Percentiles rank a stretch among this genome's conserved stretches.
These are phyloP conservation scores for Bryoglossum gracile DNA, from an alignment of 495 filamentous ascomycete species.

Conservation along the genomic window DNA sequence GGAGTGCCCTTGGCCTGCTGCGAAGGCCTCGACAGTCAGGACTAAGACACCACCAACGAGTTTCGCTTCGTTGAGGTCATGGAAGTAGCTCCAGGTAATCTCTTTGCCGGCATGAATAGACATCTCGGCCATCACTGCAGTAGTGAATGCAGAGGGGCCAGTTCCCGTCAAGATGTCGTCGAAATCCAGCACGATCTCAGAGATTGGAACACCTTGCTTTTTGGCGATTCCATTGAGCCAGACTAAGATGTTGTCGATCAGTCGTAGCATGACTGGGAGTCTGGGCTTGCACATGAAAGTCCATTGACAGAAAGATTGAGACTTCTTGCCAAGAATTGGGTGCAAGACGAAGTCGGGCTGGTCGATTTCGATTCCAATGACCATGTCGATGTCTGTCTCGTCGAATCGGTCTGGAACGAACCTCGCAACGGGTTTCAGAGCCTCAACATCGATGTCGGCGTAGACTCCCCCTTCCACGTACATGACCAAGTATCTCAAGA, in stretches of 20 bases:
- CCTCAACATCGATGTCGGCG: constrained; percentile 44
- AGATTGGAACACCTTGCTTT: constrained; percentile 43
- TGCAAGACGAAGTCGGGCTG: constrained; percentile 53
- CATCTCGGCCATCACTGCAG: too few relatives aligned
- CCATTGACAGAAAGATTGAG: constrained; percentile 61
- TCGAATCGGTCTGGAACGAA: constrained; percentile 36
- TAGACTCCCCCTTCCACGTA: constrained; percentile 46
- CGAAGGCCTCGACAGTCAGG: constrained; percentile 56
- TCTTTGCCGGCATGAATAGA: constrained; percentile 8
- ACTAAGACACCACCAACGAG: constrained; percentile 50
- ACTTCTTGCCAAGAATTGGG: constrained; percentile 54
- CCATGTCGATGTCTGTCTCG: constrained; percentile 48
- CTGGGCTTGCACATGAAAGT: constrained; percentile 57
- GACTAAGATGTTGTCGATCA: constrained; percentile 51
- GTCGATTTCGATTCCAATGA: constrained; percentile 60
- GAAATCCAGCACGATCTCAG: constrained; percentile 53
- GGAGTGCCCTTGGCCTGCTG: constrained; percentile 58
- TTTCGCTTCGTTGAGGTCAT: constrained; percentile 50
- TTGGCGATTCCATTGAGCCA: constrained; percentile 50
- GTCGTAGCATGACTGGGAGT: constrained; percentile 53
- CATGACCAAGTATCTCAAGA: constrained; percentile 48
- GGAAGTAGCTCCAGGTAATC: constrained; percentile 49
- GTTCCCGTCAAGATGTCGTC: constrained; percentile 62
- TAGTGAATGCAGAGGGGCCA: constrained; percentile 62
- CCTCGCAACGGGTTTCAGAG: constrained; percentile 34